Evolutionary conservation across 2,329 filamentous ascomycete genomes (phyloP), one percentile per base, ranked within the genome.

Genomic region (Colletotrichum limetticola): DNA sequence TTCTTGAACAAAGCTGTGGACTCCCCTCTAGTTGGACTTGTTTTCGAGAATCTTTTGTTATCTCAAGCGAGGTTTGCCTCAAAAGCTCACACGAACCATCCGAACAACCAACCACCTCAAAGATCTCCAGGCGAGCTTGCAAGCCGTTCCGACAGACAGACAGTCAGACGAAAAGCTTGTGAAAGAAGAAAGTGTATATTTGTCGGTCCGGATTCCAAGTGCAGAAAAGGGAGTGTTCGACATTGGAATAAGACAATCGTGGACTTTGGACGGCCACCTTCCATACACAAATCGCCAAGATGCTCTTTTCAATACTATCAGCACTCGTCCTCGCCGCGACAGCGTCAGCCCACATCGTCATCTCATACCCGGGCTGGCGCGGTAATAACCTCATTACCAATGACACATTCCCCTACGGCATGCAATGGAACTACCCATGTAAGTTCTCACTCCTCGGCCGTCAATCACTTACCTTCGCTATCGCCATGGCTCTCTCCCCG

Each of bases 371-470:
- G 0, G 94, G 93, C 76, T 96, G 93, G 91, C 86, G 95, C 88
- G 95, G 95, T 76, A 92, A 97, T 86, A 97, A 95, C 81, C 89
- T 97, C 75, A 89, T 93, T 79, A 93, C 92, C 56, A 97, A 95
- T 81, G 91, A 90, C 2, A 91, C 89, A 0, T 97, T 91, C 77
- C 95, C 95, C 1, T 97, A 94, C 77, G 95, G 95, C 84, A 96
- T 97, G 94, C 93, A 97, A 85, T 98, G 95, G 95, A 91, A 92
- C 81, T 98, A 97, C 86, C 95, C 95, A 83, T 98, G 95, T 98
- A 86, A 85, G 94, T 86, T 22, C 28, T 65, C 63, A 60, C 70
- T 16, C n/a, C 46, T 37, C 42, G 37, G 53, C 55, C 14, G 16
- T 68, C 28, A 12, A n/a, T 28, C 26, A 60, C 22, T 28, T 30